A percentile compares a stretch with the other conserved stretches of the same genome.
phyloP scores from a whole-genome alignment of 805 yeast species.

The Naumovozyma castellii region DNA sequence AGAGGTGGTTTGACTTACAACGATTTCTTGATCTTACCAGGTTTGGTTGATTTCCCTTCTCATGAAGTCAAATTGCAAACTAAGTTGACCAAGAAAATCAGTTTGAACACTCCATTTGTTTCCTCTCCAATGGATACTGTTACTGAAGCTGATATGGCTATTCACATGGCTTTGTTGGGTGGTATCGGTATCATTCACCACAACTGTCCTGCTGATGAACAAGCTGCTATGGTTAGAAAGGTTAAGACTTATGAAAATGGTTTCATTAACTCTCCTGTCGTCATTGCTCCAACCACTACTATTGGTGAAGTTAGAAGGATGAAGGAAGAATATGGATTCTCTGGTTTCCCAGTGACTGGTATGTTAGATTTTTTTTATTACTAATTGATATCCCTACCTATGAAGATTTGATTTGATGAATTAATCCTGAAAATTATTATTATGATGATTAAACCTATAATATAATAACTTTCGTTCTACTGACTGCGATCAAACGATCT shows the following conservation, averaged over 20 bases:
- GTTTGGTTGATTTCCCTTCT: conserved; percentile 84
- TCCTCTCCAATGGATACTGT: conserved; percentile 99
- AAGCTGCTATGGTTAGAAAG: conserved; percentile 95
- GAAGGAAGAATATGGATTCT: conserved; percentile 72
- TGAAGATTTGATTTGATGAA: not conserved
- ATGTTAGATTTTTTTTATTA: conserved; percentile 40
- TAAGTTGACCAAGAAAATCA: conserved; percentile 81
- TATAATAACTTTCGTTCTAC: conserved; percentile 98
- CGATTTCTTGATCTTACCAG: conserved; percentile 91
- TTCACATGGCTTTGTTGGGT: conserved; percentile 95
- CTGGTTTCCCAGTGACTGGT: conserved; percentile 99
- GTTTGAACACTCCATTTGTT: conserved; percentile 87
- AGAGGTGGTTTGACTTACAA: conserved; percentile 98
- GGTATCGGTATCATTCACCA: conserved; percentile 98
- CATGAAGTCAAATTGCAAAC: conserved; percentile 70
- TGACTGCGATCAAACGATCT: conserved; percentile 93
- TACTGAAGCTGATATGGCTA: conserved; percentile 95
- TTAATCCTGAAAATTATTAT: not conserved
- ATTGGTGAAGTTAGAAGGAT: conserved; percentile 72
- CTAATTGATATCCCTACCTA: too few species aligned
- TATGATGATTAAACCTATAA: conserved; percentile 45
- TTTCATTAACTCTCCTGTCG: conserved; percentile 89
- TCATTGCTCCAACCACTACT: conserved; percentile 63
- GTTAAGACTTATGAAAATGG: conserved; percentile 98
- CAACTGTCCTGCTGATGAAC: conserved; percentile 93